Base-by-base conservation (phyloP, 2,329 filamentous ascomycete genomes). In the Stemphylium beticola region DNA sequence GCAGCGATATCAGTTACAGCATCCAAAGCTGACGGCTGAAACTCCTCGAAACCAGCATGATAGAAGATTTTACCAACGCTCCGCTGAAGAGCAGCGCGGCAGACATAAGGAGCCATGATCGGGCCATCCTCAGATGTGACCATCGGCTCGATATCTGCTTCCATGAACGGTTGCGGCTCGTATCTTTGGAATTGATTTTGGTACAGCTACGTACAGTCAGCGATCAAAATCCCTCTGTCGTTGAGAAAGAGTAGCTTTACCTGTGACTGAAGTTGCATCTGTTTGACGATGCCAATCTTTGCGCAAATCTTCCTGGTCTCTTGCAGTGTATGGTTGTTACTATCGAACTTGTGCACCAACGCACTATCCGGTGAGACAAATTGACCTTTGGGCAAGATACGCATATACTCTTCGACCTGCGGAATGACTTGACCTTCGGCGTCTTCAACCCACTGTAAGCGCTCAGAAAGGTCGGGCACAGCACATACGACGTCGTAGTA, bases 141-240 rank as follows among this genome's bases (percentile, higher is more conserved):
- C 71, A 95, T 89, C n/a, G 92, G 86, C 45, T 92, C 88, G 47
- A 95, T 87, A 69, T 98, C 95, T 37, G 85, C 83, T 76, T 99
- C 95, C 15, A 88, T 78, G 60, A 99, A 97, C 0, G 92, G 91
- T 71, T 93, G 89, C 0, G 90, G 90, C 59, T 96, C 91, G 71
- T 96, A 96, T 77, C 96, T 97, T 61, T 93, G 92, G 68, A 99
- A 99, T 74, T 99, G 95, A 70, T 99, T 99, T 69, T 93, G 90
- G 73, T 99, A 99, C 72, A 96, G 90, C 90, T 95, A 65, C 29
- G 26, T 17, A 10, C 10, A 34, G 55, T 65, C 18, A 71, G 66
- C 36, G 61, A 17, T 31, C 31, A 49, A n/a, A 17, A 2, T 40
- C 29, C 37, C 38, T 44, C 26, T 26, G 12, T n/a, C n/a, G 39